phyloP scores from a whole-genome alignment of 1,284 basidiomycete species.

The Moesziomyces sp. region DNA sequence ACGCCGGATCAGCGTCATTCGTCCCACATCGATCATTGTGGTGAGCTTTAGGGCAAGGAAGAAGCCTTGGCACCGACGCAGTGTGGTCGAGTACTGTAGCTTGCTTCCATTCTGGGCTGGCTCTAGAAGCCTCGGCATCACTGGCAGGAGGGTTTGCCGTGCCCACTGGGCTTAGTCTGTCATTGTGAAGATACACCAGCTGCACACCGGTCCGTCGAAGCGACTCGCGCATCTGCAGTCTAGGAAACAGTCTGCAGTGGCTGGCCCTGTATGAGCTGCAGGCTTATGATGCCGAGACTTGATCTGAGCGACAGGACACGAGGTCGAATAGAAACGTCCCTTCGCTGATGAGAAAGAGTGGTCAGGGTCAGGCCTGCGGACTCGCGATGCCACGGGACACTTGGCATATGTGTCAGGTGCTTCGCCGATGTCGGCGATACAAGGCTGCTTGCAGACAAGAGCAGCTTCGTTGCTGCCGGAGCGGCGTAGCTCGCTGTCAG shows the following conservation, averaged over 20 bases:
- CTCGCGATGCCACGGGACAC: no score
- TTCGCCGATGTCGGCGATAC: neutral
- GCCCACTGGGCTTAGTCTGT: neutral
- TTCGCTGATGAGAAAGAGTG: no score
- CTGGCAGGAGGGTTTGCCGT: neutral
- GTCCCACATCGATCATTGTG: neutral
- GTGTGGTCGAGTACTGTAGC: no score
- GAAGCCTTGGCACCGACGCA: neutral
- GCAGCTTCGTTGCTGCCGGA: no score
- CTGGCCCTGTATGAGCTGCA: neutral
- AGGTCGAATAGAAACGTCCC: no score
- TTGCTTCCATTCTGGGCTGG: no score
- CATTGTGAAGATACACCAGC: neutral
- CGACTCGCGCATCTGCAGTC: neutral
- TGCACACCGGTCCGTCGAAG: neutral
- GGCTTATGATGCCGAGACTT: neutral
- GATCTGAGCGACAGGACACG: neutral
- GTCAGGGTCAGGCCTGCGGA: no score
- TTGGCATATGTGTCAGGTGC: neutral
- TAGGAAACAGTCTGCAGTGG: no score
- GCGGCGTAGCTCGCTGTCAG: no score
- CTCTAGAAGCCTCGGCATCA: no score
- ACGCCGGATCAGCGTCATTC: no score
- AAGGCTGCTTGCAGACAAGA: no score
- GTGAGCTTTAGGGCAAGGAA: neutral